Evolutionary conservation across 139 green algal genomes (phyloP).

Genomic region (Haematococcus sp.): DNA sequence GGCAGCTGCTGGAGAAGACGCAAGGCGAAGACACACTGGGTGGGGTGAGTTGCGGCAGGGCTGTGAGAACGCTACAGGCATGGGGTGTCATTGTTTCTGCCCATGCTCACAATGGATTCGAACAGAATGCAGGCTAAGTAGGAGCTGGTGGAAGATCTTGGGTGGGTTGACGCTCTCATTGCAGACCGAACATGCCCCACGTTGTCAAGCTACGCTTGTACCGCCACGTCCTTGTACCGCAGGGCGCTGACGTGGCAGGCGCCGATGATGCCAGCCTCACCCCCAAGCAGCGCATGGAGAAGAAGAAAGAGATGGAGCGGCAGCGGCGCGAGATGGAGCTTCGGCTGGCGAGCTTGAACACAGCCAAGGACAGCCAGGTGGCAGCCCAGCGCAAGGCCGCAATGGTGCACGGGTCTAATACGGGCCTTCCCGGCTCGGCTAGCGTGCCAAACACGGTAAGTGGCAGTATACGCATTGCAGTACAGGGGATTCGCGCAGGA

Average conservation of each 20-base stretch:
- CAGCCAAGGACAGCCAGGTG: conserved; percentile 13
- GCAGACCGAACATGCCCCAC: too few species aligned
- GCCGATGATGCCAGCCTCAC: conserved; percentile 14
- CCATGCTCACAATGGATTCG: too few species aligned
- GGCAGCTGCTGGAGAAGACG: conserved; percentile 13
- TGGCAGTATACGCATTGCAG: too few species aligned
- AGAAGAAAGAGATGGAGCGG: conserved; percentile 19
- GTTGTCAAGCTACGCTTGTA: too few species aligned
- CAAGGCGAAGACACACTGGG: neutral
- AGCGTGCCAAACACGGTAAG: neutral
- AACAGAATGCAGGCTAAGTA: too few species aligned
- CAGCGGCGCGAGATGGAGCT: conserved; percentile 35
- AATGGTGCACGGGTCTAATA: conserved; percentile 25
- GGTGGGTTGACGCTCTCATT: too few species aligned
- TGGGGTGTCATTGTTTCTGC: too few species aligned
- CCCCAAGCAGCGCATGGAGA: conserved; percentile 25
- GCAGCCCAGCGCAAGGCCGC: conserved; percentile 22
- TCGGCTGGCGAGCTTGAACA: conserved; percentile 20
- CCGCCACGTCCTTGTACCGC: too few species aligned
- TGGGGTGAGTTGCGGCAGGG: neutral
- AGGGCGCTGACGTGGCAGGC: too few species aligned
- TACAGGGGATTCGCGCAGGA: too few species aligned
- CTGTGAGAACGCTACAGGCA: too few species aligned
- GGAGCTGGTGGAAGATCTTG: too few species aligned
- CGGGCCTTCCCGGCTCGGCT: conserved; percentile 17